phyloP scores from a whole-genome alignment of 148 eudicot genomes.

The Rhododendron simsii region DNA sequence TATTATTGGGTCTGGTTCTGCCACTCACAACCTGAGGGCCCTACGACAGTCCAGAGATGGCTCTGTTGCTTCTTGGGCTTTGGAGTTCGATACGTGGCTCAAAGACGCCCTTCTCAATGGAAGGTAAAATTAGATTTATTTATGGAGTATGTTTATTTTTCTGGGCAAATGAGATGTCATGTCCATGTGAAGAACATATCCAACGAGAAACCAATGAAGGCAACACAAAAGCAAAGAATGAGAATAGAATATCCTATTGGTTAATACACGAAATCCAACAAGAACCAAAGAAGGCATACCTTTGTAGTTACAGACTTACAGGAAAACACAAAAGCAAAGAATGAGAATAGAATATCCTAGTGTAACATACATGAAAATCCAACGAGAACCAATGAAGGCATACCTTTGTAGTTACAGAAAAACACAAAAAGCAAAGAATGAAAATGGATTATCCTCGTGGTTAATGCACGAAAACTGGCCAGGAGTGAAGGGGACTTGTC shows the following conservation, averaged over 20 bases:
- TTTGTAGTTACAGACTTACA: background rate
- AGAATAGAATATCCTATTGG: background rate
- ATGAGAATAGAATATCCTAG: background rate
- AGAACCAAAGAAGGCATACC: too few relatives aligned
- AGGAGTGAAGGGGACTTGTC: background rate
- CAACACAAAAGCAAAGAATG: background rate
- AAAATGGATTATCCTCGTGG: background rate
- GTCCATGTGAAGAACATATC: background rate
- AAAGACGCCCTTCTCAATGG: slow-evolving; percentile 56
- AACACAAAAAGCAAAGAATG: background rate
- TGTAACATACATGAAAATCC: background rate
- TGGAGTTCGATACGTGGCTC: slow-evolving; percentile 74
- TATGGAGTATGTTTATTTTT: background rate
- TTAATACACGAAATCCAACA: background rate
- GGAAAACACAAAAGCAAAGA: background rate
- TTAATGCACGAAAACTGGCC: too few relatives aligned
- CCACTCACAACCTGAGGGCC: slow-evolving; percentile 63
- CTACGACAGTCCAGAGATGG: slow-evolving; percentile 7
- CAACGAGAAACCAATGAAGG: background rate
- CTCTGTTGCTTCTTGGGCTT: slow-evolving; percentile 56
- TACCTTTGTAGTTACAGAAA: background rate
- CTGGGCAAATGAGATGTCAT: background rate
- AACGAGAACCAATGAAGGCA: background rate
- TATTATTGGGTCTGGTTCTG: slow-evolving; percentile 75
- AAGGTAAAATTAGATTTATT: slow-evolving; percentile 32